These are phyloP conservation scores for Stereum hirsutum DNA, from an alignment of 1,284 basidiomycete species.

Conservation along the genomic window DNA sequence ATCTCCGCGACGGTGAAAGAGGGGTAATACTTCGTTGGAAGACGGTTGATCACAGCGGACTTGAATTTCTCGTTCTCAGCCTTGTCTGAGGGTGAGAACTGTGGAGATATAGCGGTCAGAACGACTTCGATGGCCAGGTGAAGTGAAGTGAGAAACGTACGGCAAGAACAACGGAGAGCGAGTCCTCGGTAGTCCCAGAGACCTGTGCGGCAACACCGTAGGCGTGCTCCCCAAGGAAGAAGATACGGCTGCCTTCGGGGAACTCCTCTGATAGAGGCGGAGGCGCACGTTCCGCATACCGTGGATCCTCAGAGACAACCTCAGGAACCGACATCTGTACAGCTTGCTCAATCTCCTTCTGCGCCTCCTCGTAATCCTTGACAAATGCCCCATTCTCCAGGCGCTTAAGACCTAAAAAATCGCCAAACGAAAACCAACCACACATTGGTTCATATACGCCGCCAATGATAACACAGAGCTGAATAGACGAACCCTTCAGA, in stretches of 20 bases:
- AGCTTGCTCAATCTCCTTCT: slow-evolving; percentile 82
- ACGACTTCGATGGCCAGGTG: neutral
- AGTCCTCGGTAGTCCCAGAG: slow-evolving; percentile 52
- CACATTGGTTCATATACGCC: neutral
- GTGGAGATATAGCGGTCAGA: slow-evolving; percentile 8
- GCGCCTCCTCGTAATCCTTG: slow-evolving; percentile 84
- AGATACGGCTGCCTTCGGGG: slow-evolving; percentile 83
- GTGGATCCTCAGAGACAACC: slow-evolving; percentile 81
- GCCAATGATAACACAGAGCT: slow-evolving; percentile 4
- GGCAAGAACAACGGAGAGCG: slow-evolving; percentile 73
- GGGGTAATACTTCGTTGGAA: slow-evolving; percentile 58
- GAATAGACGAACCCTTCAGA: slow-evolving; percentile 68
- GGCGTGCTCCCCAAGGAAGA: slow-evolving; percentile 90
- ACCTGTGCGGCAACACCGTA: slow-evolving; percentile 96
- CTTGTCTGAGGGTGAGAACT: slow-evolving; percentile 84
- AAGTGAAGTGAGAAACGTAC: slow-evolving; percentile 33
- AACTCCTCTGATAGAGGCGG: slow-evolving; percentile 85
- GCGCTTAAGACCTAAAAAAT: slow-evolving; percentile 66
- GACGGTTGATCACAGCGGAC: slow-evolving; percentile 46
- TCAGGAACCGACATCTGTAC: slow-evolving; percentile 76
- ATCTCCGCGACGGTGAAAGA: slow-evolving; percentile 68
- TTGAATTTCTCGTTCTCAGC: slow-evolving; percentile 76
- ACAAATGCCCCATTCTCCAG: slow-evolving; percentile 85
- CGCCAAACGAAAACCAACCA: too few species aligned
- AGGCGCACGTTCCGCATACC: slow-evolving; percentile 77